Evolutionary conservation across 495 filamentous ascomycete genomes (phyloP).

Genomic region (Aspergillus sparsus): DNA sequence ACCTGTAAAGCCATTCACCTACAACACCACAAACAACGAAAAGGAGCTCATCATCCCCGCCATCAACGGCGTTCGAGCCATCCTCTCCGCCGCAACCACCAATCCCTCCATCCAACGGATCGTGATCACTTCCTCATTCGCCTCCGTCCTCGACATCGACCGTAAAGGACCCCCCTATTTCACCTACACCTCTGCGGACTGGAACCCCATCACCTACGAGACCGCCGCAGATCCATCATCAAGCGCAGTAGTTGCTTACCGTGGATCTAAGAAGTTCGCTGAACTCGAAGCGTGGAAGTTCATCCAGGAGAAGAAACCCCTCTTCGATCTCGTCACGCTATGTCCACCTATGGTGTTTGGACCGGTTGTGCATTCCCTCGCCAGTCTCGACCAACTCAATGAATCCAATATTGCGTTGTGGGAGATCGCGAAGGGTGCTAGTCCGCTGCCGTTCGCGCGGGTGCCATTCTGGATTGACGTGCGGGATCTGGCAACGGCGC

Average conservation of each 20-base stretch:
- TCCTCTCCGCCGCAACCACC: conserved; percentile 53
- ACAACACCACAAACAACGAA: conserved; percentile 54
- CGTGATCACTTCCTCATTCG: conserved; percentile 75
- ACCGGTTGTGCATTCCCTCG: conserved; percentile 42
- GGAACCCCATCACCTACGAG: conserved; percentile 72
- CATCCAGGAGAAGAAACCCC: conserved; percentile 63
- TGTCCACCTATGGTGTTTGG: conserved; percentile 55
- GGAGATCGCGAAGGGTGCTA: conserved; percentile 32
- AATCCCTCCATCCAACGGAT: conserved; percentile 67
- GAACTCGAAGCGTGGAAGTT: conserved; percentile 57
- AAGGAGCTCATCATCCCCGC: conserved; percentile 74
- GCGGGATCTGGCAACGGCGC: conserved; percentile 44
- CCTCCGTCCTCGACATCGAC: conserved; percentile 56
- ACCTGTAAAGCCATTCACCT: conserved; percentile 26
- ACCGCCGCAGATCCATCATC: conserved; percentile 44
- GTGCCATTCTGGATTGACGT: conserved; percentile 49
- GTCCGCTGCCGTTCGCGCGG: conserved; percentile 32
- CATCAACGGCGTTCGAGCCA: conserved; percentile 65
- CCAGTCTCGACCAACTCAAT: conserved; percentile 34
- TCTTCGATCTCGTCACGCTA: conserved; percentile 68
- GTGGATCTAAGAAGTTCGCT: conserved; percentile 59
- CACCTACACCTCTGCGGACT: conserved; percentile 64
- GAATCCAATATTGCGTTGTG: conserved; percentile 31
- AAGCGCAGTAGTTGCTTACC: conserved; percentile 56
- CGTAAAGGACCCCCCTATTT: conserved; percentile 44